These are phyloP conservation scores for Hippophae gyantsensis DNA, from an alignment of 306 rosid species.

Conservation along the genomic window DNA sequence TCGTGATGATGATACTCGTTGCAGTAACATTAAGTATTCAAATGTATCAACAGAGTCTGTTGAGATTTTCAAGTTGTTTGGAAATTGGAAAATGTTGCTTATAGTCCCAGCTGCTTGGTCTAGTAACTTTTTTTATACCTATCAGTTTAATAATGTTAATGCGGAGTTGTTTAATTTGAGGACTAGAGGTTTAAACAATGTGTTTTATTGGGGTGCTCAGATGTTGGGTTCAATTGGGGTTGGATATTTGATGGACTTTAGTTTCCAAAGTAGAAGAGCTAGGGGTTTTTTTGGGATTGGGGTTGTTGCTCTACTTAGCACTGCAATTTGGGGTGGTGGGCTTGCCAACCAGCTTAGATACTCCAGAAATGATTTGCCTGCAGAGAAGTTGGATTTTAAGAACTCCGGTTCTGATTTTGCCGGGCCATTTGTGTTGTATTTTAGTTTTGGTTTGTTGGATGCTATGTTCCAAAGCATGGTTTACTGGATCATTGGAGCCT, in stretches of 20 bases:
- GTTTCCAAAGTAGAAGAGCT: slow-evolving; percentile 59
- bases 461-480: slow-evolving; percentile 84
- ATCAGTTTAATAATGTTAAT: slow-evolving; percentile 79
- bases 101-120: slow-evolving; percentile 80
- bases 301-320: slow-evolving; percentile 44
- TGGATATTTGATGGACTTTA: slow-evolving; percentile 74
- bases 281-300: slow-evolving; percentile 63
- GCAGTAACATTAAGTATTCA: slow-evolving; percentile 56
- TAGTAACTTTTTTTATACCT: slow-evolving; percentile 74
- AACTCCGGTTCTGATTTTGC: slow-evolving; percentile 41
- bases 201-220: slow-evolving; percentile 90
- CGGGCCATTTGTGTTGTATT: slow-evolving; percentile 75
- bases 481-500: slow-evolving; percentile 83
- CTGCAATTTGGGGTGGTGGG: slow-evolving; percentile 76
- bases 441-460: slow-evolving; percentile 76
- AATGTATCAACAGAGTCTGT: slow-evolving; percentile 32
- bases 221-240: slow-evolving; percentile 78
- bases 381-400: slow-evolving; percentile 52
- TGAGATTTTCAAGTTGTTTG: slow-evolving; percentile 46
- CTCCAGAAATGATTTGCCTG: slow-evolving; percentile 4
- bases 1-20: slow-evolving; percentile 64
- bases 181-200: slow-evolving; percentile 86
- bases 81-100: slow-evolving; percentile 75
- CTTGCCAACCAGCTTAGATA: slow-evolving; percentile 60
- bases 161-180: slow-evolving; percentile 53